Percentiles rank a stretch among this genome's conserved stretches.
Conservation (phyloP, 805 yeast genomes). For the Yarrowia keelungensis region DNA sequence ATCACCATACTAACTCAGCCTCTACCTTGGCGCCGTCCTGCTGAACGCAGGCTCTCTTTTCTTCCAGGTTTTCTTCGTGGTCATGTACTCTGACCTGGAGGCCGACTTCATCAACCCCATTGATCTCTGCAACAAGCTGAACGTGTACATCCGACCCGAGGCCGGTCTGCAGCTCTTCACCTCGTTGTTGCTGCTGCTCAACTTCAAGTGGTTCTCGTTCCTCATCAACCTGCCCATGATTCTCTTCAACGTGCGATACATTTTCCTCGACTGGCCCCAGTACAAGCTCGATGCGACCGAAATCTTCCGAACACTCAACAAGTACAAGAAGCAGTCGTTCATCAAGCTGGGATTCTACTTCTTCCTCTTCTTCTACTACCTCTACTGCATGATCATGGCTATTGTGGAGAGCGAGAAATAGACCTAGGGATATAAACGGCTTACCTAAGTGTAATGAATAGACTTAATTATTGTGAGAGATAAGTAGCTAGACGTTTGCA, state of each 20-base stretch:
- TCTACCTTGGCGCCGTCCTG: constrained; percentile 62
- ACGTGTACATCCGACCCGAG: constrained; percentile 85
- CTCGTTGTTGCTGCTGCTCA: constrained; percentile 72
- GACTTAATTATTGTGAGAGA: constrained; percentile 20
- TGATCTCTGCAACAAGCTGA: constrained; percentile 91
- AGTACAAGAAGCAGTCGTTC: constrained; percentile 90
- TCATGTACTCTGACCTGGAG: constrained; percentile 87
- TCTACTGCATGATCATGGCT: constrained; percentile 94
- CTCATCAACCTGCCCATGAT: constrained; percentile 83
- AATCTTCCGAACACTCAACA: constrained; percentile 90
- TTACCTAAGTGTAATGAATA: constrained; percentile 25
- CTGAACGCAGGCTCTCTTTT: constrained; percentile 85
- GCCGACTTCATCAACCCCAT: constrained; percentile 92
- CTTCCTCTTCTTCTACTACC: constrained; percentile 90
- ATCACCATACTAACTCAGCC: constrained; percentile 40
- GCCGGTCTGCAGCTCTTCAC: constrained; percentile 75
- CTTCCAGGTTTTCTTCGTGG: constrained; percentile 89
- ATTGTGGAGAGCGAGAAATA: constrained; percentile 69
- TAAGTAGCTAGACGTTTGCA: background rate
- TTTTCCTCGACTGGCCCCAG: constrained; percentile 71
- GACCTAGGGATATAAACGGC: background rate
- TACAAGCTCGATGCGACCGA: constrained; percentile 96
- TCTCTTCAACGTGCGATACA: constrained; percentile 75
- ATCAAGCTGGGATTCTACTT: constrained; percentile 89
- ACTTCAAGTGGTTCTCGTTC: constrained; percentile 93